Conservation (phyloP, 345 rosid species). For the Eucalyptus pauciflora region DNA sequence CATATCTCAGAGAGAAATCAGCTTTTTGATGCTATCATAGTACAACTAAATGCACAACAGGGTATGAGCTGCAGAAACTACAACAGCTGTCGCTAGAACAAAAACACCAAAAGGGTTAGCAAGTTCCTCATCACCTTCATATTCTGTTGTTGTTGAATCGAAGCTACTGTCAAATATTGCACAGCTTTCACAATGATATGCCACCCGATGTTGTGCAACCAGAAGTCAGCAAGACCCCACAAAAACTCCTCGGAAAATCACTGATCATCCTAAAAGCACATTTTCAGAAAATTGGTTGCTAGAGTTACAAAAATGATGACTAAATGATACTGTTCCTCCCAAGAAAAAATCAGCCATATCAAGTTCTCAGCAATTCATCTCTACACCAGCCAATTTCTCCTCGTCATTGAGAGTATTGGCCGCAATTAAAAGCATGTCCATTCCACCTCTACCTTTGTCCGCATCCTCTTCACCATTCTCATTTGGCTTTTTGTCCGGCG, state of each 20-base stretch:
- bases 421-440: constrained; percentile 79
- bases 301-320: background rate
- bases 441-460: constrained; percentile 18
- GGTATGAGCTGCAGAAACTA: background rate
- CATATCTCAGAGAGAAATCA: background rate
- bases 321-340: background rate
- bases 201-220: background rate
- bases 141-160: background rate
- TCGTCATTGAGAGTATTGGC: constrained; percentile 49
- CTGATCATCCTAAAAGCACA: background rate
- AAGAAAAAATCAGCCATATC: background rate
- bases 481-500: background rate
- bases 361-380: constrained; percentile 2
- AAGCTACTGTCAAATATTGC: background rate
- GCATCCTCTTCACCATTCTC: background rate
- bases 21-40: background rate
- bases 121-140: background rate
- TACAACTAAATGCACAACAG: background rate
- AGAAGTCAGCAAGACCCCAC: background rate
- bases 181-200: background rate
- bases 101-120: background rate
- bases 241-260: background rate
- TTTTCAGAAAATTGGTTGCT: background rate
- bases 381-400: constrained; percentile 25
- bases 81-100: background rate